A percentile compares a stretch with the other conserved stretches of the same genome.
phyloP scores from a whole-genome alignment of 371 early-diverging fungal species.

The Mucor saturninus region DNA sequence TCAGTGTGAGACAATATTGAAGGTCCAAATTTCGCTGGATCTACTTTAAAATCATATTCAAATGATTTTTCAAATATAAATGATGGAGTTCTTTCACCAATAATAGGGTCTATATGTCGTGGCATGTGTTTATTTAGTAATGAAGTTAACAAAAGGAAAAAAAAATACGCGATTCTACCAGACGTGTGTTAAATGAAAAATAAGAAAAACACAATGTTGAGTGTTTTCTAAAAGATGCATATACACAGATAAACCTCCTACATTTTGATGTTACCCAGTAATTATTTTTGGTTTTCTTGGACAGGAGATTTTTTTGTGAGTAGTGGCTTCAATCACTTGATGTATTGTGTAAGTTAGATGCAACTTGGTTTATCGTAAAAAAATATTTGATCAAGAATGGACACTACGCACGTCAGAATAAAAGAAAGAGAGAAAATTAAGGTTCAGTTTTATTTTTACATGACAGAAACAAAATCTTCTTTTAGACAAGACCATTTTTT shows the following conservation, averaged over 20 bases:
- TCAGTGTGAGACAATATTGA: background rate
- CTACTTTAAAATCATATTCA: background rate
- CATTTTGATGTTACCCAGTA: background rate
- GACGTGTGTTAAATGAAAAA: background rate
- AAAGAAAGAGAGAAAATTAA: too few relatives aligned
- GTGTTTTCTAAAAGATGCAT: background rate
- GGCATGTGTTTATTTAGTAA: constrained; percentile 7
- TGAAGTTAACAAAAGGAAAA: background rate
- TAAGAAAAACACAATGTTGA: background rate
- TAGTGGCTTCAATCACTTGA: too few relatives aligned
- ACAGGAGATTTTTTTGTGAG: too few relatives aligned
- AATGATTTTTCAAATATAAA: background rate
- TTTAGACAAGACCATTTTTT: background rate
- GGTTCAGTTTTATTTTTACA: too few relatives aligned
- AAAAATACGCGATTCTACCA: background rate
- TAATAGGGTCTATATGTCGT: constrained; percentile 16
- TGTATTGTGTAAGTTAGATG: too few relatives aligned
- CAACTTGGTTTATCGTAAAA: too few relatives aligned
- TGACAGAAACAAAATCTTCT: background rate
- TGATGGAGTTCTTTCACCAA: constrained; percentile 16
- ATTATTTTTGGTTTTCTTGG: background rate
- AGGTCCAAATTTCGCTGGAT: background rate
- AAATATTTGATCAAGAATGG: too few relatives aligned
- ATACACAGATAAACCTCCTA: background rate
- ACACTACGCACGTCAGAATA: too few relatives aligned